Base-by-base conservation (phyloP, 257 asterid genomes). In the Datura wrightii region DNA sequence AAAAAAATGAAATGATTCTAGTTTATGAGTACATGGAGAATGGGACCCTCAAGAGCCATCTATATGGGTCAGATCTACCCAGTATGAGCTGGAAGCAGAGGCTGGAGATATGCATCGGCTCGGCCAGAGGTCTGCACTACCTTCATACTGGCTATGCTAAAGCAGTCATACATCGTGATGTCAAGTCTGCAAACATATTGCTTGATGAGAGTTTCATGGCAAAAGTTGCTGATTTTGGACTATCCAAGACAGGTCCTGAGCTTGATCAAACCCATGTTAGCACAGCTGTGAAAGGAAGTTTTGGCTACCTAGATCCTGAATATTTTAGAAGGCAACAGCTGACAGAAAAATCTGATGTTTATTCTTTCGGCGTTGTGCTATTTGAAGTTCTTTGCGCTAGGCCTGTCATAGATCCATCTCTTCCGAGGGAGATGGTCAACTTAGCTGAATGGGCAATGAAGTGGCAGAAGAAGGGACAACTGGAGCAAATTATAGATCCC, bases 361-460 rank as follows among this genome's bases (percentile, higher is more conserved):
- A 92, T 83, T 94, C 98, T 0, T 92, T 92, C 2, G 98, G 98
- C 2, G 97, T 94, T 5, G 98, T 94, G 18, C 42, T 94, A 86
- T 89, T 93, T 2, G 97, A 93, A 84, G 95, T 91, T 84, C 88
- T 92, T 9, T 94, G 98, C 50, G 98, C 98, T 0, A 86, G 98
- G 88, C 96, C 98, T 2, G 98, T 93, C 79, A 92, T 94, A 3
- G 97, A 94, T 80, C 97, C 97, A 6, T 85, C 98, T 16, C 93
- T 94, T 66, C 93, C 94, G 1, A 84, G 98, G n/a, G 97, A 94
- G 82, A 92, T 89, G 96, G 98, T 93, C 39, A 94, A 93, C 88
- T 86, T 94, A 78, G 98, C 97, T 8, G 98, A 94, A 83, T 94
- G 97, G 98, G 98, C 93, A 1, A 90, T 94, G 92, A 93, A 88